phyloP scores from a whole-genome alignment of 2,329 filamentous ascomycete genomes.

The Hymenoscyphus fructigenus region DNA sequence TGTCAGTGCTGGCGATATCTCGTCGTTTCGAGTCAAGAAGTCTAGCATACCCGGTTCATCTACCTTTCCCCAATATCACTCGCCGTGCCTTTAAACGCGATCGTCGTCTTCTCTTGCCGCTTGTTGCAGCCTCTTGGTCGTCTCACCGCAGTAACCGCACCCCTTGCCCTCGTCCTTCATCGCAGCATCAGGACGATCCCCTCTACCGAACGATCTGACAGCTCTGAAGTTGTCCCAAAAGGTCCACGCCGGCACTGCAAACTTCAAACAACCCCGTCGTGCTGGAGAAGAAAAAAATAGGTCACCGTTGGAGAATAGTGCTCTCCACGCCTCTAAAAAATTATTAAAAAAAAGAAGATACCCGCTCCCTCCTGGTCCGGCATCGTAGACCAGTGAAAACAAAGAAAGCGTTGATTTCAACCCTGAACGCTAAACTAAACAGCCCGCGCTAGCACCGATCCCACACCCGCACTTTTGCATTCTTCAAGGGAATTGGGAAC shows the following conservation, averaged over 20 bases:
- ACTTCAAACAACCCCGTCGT: background rate
- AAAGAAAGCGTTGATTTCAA: background rate
- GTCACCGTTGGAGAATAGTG: background rate
- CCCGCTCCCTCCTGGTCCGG: background rate
- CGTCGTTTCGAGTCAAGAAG: background rate
- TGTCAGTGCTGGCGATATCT: background rate
- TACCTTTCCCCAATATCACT: background rate
- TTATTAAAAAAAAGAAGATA: background rate
- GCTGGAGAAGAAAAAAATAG: background rate
- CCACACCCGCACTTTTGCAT: background rate
- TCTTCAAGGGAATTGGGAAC: constrained; percentile 7
- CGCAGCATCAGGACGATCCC: background rate
- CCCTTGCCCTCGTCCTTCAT: background rate
- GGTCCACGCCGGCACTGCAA: background rate
- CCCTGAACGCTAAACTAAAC: no score
- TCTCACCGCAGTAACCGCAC: background rate
- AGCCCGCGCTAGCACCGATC: background rate
- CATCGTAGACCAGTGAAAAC: background rate
- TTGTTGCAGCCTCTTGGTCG: background rate
- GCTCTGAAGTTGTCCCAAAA: background rate
- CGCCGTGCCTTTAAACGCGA: background rate
- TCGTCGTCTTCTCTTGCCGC: background rate
- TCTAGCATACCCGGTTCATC: background rate
- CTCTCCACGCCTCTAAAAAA: background rate
- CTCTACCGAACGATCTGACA: constrained; percentile 4